A percentile compares a stretch with the other conserved stretches of the same genome.
phyloP scores from a whole-genome alignment of 352 stramenopile genomes.

The Phytophthora colocasiae region DNA sequence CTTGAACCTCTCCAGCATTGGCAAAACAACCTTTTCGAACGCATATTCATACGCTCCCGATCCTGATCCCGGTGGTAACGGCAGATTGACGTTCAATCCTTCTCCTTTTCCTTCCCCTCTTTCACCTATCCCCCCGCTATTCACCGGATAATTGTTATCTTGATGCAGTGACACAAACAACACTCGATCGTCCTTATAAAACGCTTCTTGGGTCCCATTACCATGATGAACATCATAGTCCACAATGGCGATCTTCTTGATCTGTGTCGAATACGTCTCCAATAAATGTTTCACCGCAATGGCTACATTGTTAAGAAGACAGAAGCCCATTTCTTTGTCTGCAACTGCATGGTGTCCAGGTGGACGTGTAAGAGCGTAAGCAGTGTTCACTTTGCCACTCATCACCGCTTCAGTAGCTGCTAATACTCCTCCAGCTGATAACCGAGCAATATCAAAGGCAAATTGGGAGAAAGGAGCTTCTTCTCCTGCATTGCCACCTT shows the following conservation, averaged over 20 bases:
- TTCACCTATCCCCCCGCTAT: conserved; percentile 55
- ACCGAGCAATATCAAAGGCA: conserved; percentile 73
- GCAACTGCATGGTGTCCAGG: conserved; percentile 75
- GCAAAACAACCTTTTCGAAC: conserved; percentile 73
- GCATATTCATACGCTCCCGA: conserved; percentile 74
- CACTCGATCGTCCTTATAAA: conserved; percentile 77
- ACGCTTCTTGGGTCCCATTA: conserved; percentile 95
- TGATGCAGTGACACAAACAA: conserved; percentile 86
- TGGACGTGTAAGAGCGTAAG: conserved; percentile 72
- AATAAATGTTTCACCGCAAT: conserved; percentile 64
- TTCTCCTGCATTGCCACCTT: conserved; percentile 77
- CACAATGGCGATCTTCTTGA: conserved; percentile 93
- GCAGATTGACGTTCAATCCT: conserved; percentile 86
- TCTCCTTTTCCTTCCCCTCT: conserved; percentile 47
- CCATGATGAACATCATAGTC: conserved; percentile 97
- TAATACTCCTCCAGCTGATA: conserved; percentile 76
- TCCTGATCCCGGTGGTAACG: conserved; percentile 81
- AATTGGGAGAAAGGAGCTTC: conserved; percentile 78
- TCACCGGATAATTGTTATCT: conserved; percentile 81
- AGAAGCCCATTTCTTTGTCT: conserved; percentile 74
- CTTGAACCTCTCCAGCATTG: conserved; percentile 70
- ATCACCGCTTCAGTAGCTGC: conserved; percentile 68
- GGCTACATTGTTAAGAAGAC: conserved; percentile 76
- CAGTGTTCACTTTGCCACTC: conserved; percentile 41
- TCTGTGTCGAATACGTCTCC: conserved; percentile 61